Base-by-base conservation (phyloP, 2,329 filamentous ascomycete species). In the Neofusicoccum laricinum region DNA sequence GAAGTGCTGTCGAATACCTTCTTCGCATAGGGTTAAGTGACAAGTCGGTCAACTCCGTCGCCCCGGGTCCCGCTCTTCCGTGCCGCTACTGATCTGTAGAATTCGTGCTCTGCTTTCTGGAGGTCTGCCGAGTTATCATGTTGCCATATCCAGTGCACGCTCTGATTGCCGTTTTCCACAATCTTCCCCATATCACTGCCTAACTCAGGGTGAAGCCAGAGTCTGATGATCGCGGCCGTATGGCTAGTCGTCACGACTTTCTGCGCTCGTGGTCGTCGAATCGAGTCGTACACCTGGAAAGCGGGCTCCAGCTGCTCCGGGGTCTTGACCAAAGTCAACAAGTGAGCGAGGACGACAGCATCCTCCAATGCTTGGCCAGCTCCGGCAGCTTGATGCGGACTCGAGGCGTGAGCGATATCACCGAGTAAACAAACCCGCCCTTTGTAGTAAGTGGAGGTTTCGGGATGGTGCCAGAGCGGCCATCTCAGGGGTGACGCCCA, bases 341-440 rank as follows among this genome's bases (percentile, higher is more conserved):
- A 62, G 7, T 72, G 70, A 7, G 76, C 74, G 41, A 85, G 75
- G 0, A 81, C 71, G 30, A 84, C 77, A 1, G 77, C 81, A 63
- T 86, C 85, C 70, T 87, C 85, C 57, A 86, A 77, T 6, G 82
- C 83, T 69, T 83, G 80, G 2, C 84, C 82, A 1, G 85, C 85
- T 3, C 85, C 85, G 0, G 83, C 80, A 2, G 84, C 85, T 8
- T 83, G 80, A 69, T 86, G 83, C 1, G 85, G 85, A 0, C 81
- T 82, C 0, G 78, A 74, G 0, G 85, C 84, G 68, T 87, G 85
- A 2, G 85, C 85, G 34, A 58, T 38, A 8, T 58, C 53, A 2
- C 85, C 85, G 0, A 85, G 76, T 1, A 87, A 68, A 49, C 81
- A 78, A 2, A 80, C 66, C 0, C 72, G 69, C 0, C 68, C 67